phyloP scores from a whole-genome alignment of 1,284 basidiomycete genomes.

The Ceratobasidium sp. region DNA sequence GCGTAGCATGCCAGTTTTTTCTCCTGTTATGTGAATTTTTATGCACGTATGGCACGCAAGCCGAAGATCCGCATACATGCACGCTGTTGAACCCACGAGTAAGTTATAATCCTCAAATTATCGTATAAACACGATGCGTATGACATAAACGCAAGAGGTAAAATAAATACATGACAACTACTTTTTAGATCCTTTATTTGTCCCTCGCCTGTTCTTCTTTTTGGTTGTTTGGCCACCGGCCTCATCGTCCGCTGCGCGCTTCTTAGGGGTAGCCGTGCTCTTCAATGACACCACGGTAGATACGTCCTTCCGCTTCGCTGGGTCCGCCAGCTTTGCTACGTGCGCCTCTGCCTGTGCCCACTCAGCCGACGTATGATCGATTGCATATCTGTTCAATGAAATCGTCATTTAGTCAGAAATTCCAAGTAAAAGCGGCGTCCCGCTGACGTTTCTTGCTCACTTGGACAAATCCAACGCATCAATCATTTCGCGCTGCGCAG shows the following conservation, averaged over 20 bases:
- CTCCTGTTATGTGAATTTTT: conserved; percentile 36
- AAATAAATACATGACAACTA: conserved; percentile 25
- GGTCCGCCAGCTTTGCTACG: conserved; percentile 66
- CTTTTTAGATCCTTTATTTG: conserved; percentile 41
- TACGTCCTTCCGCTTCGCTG: conserved; percentile 60
- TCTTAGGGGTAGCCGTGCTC: conserved; percentile 69
- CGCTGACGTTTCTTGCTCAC: conserved; percentile 65
- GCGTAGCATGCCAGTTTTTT: conserved; percentile 36
- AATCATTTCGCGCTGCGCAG: conserved; percentile 83
- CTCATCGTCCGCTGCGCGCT: conserved; percentile 67
- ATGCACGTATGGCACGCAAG: conserved; percentile 13
- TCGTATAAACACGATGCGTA: background rate
- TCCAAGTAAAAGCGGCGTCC: conserved; percentile 9
- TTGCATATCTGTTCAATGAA: conserved; percentile 73
- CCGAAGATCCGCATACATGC: conserved; percentile 18
- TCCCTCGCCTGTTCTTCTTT: conserved; percentile 33
- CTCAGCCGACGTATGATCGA: conserved; percentile 76
- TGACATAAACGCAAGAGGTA: conserved; percentile 4
- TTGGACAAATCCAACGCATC: conserved; percentile 86
- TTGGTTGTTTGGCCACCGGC: conserved; percentile 51
- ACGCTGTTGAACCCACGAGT: background rate
- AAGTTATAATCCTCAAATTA: too few species aligned
- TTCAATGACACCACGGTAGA: conserved; percentile 84
- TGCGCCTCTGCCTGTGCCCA: conserved; percentile 82
- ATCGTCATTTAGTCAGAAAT: background rate